Base-by-base conservation (phyloP, 129 eudicot species). In the Oenanthe sinensis region DNA sequence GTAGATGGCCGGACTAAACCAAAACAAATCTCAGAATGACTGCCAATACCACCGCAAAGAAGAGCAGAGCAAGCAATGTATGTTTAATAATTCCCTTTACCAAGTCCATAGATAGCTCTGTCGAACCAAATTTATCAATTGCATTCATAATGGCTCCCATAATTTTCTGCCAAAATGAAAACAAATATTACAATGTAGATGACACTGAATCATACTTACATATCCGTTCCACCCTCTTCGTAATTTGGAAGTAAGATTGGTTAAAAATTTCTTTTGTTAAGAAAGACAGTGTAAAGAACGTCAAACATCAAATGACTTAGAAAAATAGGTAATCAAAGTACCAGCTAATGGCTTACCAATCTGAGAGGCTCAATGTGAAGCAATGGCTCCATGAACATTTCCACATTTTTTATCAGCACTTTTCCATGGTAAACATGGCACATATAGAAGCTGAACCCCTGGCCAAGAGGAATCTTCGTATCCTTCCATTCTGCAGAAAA, bases 341-440 rank as follows among this genome's bases (percentile, higher is more conserved):
- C 36, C 36, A 33, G 36, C 36, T 33, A 39, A 36, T 8, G 43
- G 68, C 87, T 88, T 68, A 92, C 97, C 96, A 92, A 71, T 87
- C 86, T 76, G 5, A 83, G 70, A 44, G 91, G 89, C 58, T 87
- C 90, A 60, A 88, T 77, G 78, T 84, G 86, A 79, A 85, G 87
- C 50, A 92, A 60, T 52, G 96, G 97, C 83, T 90, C 89, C 86
- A 90, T 77, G 89, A 88, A 87, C 84, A 90, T 92, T 83, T 90
- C 97, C 82, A 90, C 93, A 77, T 92, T 92, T 90, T 87, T 88
- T 82, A 92, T 90, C 71, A 88, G 60, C 69, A 90, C 83, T 89
- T 92, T 92, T 77, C 97, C 97, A 79, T 86, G 83, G 85, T 90
- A 90, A 77, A 72, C 77, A 85, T 92, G 96, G 79, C 96, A 90